Base-by-base conservation (phyloP, 2,329 filamentous ascomycete genomes). In the Monosporascus ibericus region DNA sequence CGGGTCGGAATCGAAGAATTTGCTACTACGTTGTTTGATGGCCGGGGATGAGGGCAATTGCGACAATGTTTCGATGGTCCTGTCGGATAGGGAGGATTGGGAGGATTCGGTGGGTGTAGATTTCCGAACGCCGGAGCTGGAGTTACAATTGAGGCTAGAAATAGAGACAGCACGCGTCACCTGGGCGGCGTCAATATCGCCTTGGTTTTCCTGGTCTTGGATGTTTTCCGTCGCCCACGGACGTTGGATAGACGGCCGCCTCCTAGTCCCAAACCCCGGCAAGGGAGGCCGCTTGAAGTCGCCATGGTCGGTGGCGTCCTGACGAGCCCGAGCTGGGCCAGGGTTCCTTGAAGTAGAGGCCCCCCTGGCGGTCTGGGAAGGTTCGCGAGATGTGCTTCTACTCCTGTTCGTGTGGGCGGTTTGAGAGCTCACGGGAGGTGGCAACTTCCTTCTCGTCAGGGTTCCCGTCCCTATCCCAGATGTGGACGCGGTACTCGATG, bases 31-130 rank as follows among this genome's bases (percentile, higher is more conserved):
- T 53, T 82, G 82, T 49, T 78, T 81, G 46, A 87, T 69, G 0
- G 81, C 82, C 5, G 92, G 91, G 1, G 91, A 94, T 0, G 88
- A 84, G 0, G 91, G 88, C 30, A 96, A 74, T 47, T 84, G 81
- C 3, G 90, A 80, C 6, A 96, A 73, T 0, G 90, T 95, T 67
- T 95, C 90, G 42, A 95, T 85, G 0, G 92, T 95, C 53, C 92
- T 79, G 61, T 96, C 92, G 0, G 87, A 84, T 4, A 96, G 75
- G 0, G 89, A 92, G 49, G 80, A 75, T 46, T 27, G 24, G 24
- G 42, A 46, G 42, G 22, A 14, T 24, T 15, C 25, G 17, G 22
- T 1, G 22, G 24, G n/a, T 24, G 20, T 24, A 50, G 46, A 22
- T n/a, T 64, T 51, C 58, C 34, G 3, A 53, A 11, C 53, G 56